These are phyloP conservation scores for Alternaria conjuncta DNA, from an alignment of 2,329 filamentous ascomycete genomes.

Conservation along the genomic window DNA sequence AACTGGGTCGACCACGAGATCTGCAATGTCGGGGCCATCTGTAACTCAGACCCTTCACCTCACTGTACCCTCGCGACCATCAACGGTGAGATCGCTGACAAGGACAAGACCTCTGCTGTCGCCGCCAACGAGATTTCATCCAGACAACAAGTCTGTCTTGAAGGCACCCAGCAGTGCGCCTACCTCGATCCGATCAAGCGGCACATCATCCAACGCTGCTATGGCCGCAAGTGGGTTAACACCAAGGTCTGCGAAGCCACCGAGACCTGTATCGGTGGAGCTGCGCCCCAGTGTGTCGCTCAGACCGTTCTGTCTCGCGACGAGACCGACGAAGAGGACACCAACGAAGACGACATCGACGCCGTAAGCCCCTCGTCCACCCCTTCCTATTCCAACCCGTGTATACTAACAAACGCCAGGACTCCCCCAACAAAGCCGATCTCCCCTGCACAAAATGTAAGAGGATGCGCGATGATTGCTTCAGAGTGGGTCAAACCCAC, in stretches of 20 bases:
- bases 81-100: background rate
- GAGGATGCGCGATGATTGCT: background rate
- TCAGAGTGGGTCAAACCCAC: background rate
- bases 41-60: background rate
- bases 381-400: too few relatives aligned
- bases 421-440: background rate
- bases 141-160: background rate
- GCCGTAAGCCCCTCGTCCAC: background rate
- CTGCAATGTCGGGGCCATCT: background rate
- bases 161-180: background rate
- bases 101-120: background rate
- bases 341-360: background rate
- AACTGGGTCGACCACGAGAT: background rate
- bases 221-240: background rate
- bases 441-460: background rate
- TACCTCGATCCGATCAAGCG: background rate
- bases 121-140: background rate
- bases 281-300: background rate
- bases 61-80: background rate
- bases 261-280: background rate
- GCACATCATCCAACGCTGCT: background rate
- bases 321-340: background rate
- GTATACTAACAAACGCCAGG: background rate
- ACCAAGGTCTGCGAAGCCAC: background rate
- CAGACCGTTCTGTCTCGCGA: background rate